Evolutionary conservation across 1,284 basidiomycete genomes (phyloP).

Genomic region (Rhodotorula sp.): DNA sequence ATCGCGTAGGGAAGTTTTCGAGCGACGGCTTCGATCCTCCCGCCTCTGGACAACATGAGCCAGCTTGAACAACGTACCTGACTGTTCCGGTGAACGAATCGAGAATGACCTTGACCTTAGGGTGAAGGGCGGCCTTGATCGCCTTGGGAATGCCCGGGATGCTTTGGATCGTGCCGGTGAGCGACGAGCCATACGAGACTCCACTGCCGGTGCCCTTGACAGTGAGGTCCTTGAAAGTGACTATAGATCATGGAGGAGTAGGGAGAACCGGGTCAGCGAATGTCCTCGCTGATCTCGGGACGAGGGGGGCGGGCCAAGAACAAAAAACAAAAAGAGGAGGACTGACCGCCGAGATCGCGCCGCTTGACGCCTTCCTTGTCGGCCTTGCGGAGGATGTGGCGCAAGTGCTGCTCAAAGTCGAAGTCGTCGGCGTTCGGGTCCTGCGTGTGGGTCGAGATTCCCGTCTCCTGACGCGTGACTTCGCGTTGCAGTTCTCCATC

Average conservation of each 20-base stretch:
- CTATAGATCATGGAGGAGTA: slow-evolving; percentile 1
- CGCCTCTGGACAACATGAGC: background rate
- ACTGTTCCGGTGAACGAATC: slow-evolving; percentile 58
- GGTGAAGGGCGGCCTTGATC: slow-evolving; percentile 31
- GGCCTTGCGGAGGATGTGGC: slow-evolving; percentile 8
- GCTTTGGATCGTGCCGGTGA: slow-evolving; percentile 21
- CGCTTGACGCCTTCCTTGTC: slow-evolving; percentile 43
- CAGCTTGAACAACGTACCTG: slow-evolving; percentile 4
- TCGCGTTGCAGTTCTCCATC: slow-evolving; percentile 20
- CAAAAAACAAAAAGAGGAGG: slow-evolving; percentile 41
- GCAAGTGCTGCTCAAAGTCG: slow-evolving; percentile 48
- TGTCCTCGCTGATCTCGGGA: background rate
- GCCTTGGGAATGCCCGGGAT: slow-evolving; percentile 22
- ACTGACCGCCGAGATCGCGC: slow-evolving; percentile 32
- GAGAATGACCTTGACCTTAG: slow-evolving; percentile 51
- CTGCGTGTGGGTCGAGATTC: slow-evolving; percentile 27
- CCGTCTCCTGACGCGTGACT: slow-evolving; percentile 1
- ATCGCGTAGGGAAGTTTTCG: no score
- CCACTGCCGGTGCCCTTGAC: slow-evolving; percentile 40
- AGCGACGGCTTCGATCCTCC: background rate
- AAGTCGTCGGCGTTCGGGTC: slow-evolving; percentile 45
- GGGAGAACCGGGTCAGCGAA: background rate
- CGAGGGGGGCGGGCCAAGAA: background rate
- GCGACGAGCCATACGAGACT: slow-evolving; percentile 35
- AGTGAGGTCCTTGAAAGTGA: slow-evolving; percentile 41